Conservation (phyloP, 2,329 filamentous ascomycete genomes). For the Paracorniculantispora psalliotae region DNA sequence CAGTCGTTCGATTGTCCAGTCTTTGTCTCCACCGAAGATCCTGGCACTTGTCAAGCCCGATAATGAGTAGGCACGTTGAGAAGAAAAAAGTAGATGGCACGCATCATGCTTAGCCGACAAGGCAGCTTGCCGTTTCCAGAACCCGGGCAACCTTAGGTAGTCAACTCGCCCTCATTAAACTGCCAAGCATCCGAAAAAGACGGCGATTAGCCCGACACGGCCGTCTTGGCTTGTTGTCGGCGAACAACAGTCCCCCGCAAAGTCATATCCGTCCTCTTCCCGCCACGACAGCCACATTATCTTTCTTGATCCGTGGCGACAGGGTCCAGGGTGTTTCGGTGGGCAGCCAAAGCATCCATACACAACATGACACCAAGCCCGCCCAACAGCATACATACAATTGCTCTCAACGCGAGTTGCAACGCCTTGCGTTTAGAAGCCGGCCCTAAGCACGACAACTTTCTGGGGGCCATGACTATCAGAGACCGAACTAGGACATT, state of each 20-base stretch:
- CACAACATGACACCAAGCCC: background rate
- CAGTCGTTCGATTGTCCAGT: conserved; percentile 4
- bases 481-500: background rate
- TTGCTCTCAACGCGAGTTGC: background rate
- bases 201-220: background rate
- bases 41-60: background rate
- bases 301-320: background rate
- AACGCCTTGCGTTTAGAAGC: background rate
- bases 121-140: background rate
- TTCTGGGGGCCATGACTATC: background rate
- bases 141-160: background rate
- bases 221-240: background rate
- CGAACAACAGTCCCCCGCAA: background rate
- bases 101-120: background rate
- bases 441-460: background rate
- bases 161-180: background rate
- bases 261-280: background rate
- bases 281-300: background rate
- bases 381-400: background rate
- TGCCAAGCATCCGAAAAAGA: background rate
- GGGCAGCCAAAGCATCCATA: background rate
- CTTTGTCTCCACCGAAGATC: background rate
- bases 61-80: background rate
- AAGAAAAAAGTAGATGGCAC: background rate
- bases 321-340: background rate